Evolutionary conservation across 768 basidiomycete species (phyloP), one percentile per base, ranked within the genome.

Genomic region (Mycena capillaripes): DNA sequence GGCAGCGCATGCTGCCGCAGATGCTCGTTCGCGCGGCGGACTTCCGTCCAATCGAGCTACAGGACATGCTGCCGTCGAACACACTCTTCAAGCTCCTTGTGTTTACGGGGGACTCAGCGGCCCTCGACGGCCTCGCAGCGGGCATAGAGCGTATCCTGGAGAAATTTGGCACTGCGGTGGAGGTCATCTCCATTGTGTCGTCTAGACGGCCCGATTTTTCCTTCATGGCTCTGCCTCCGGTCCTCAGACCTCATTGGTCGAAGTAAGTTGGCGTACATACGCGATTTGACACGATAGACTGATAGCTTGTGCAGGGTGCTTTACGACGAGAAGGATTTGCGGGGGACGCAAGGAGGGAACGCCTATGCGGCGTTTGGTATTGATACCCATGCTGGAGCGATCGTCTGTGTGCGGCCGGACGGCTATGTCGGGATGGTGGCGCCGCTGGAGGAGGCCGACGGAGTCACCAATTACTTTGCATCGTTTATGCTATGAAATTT

Each of bases 371-470:
- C 85, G 29, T 92, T 89, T 72, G 92, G 91, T 0, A 85, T 91
- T 53, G 79, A 82, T 36, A 67, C 81, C 7, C 72, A 73, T 9
- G 58, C 71, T 1, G 90, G 90, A 21, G 88, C 86, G 12, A 75
- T 90, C 14, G 86, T 90, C 10, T 82, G 90, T 58, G 86, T 92
- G 7, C 84, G 92, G 29, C 91, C 91, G 10, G 91, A 91, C 75
- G 92, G 92, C 19, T 92, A 92, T 67, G 86, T 94, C 34, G 90
- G 89, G 4, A 84, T 83, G 74, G 82, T 93, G 36, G 84, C 84
- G 2, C 87, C 91, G 0, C 79, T 93, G 48, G 77, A 83, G 32
- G 83, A 85, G n/a, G 73, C 84, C 11, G 61, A 76, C 27, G 76
- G 80, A 16, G 55, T 93, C 53, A 80, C 84, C 36, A 25, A 27